phyloP scores from a whole-genome alignment of 2,329 filamentous ascomycete species.

The Teratosphaeria viscida region DNA sequence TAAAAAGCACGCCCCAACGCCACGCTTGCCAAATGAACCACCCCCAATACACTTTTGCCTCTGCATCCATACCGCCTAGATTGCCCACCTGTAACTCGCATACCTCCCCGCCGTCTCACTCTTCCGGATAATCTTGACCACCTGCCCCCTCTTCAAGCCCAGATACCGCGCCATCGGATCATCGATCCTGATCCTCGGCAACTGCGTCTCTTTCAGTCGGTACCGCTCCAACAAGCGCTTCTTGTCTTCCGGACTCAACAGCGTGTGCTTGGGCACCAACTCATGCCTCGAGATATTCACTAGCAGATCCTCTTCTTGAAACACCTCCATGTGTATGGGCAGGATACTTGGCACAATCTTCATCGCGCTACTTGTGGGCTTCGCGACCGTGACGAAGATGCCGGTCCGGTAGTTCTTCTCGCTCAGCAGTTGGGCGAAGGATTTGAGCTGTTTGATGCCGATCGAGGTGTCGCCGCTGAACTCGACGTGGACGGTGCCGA shows the following conservation, averaged over 20 bases:
- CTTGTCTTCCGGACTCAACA: conserved; percentile 88
- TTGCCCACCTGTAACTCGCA: conserved; percentile 76
- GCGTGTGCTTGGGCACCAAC: conserved; percentile 83
- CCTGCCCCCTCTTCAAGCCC: conserved; percentile 79
- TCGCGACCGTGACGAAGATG: conserved; percentile 74
- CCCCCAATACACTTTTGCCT: not conserved
- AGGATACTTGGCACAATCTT: conserved; percentile 74
- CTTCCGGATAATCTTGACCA: conserved; percentile 96
- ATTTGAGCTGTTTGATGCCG: conserved; percentile 84
- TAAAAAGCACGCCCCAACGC: not conserved
- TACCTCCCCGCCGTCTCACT: conserved; percentile 94
- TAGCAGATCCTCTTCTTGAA: conserved; percentile 87
- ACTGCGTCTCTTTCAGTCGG: conserved; percentile 91
- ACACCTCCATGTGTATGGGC: conserved; percentile 79
- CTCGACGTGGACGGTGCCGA: conserved; percentile 86
- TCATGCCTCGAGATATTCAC: conserved; percentile 99
- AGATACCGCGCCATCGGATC: conserved; percentile 91
- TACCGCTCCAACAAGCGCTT: conserved; percentile 74
- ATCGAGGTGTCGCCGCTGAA: conserved; percentile 73
- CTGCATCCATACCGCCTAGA: conserved; percentile 18
- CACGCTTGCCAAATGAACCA: not conserved
- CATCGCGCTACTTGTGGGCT: conserved; percentile 76
- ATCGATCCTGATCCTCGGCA: conserved; percentile 81
- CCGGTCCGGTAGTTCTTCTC: conserved; percentile 77
- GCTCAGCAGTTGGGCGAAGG: conserved; percentile 73